Evolutionary conservation across 225 moss, liverwort and hornwort species (phyloP), one percentile per base, ranked within the genome.

Genomic region (Sphagnum contortum): DNA sequence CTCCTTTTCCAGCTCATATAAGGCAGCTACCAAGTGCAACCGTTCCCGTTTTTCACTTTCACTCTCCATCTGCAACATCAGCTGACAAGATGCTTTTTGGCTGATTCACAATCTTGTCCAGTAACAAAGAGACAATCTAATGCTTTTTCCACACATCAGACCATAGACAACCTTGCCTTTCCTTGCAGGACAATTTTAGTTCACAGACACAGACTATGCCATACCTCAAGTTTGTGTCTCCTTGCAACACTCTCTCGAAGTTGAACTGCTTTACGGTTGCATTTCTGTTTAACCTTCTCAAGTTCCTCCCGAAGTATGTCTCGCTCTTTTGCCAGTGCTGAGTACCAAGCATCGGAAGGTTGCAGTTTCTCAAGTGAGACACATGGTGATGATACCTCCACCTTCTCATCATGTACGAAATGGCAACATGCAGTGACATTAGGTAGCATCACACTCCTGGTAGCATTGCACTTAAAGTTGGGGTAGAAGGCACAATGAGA

Each of bases 31-130:
- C 47, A 83, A 61, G 76, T 79, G 64, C 3, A 71, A 79, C 4
- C 73, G 71, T 71, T 83, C 73, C 53, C 73, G 68, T 57, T 62
- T 83, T 64, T 83, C 82, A 48, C 66, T 69, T 76, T 83, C 79
- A 61, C 79, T 83, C 48, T 79, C 74, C 6, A 50, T 71, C 82
- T 83, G 5, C 9, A 57, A 57, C 11, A 57, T 12, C 29, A 29
- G 29, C 29, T 29, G 29, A 29, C 29, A 29, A 29, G 29, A 29
- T 29, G 29, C 29, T 29, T 29, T 29, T 29, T 29, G 29, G 29
- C 29, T 29, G 29, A 29, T 29, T 29, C 29, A 29, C 29, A 29
- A 29, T 1, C 29, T 29, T 29, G 29, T 29, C 13, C 56, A 57
- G 8, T 11, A 57, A 57, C 5, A 57, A 13, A 12, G 56, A 57